Evolutionary conservation across 1,284 basidiomycete species (phyloP).

Genomic region (Naganishia sp.): DNA sequence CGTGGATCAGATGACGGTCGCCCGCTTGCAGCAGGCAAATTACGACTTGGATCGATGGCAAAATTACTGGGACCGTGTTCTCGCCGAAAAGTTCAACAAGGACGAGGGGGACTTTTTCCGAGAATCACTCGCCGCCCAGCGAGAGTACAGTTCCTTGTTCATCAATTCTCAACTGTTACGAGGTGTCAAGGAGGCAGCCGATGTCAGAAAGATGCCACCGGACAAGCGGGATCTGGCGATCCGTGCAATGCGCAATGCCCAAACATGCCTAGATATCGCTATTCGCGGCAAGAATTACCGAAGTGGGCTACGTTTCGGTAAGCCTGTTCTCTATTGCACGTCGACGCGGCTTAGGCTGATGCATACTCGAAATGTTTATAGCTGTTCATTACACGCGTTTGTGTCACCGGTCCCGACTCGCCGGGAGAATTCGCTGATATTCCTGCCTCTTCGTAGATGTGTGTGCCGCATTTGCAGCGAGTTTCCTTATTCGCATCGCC

Average conservation of each 20-base stretch:
- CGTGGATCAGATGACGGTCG: conserved; percentile 48
- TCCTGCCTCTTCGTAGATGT: conserved; percentile 71
- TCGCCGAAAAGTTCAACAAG: conserved; percentile 50
- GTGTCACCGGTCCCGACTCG: conserved; percentile 54
- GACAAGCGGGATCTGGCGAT: conserved; percentile 52
- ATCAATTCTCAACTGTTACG: conserved; percentile 54
- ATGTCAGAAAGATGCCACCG: conserved; percentile 50
- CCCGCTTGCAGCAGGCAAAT: conserved; percentile 53
- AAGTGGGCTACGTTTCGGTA: conserved; percentile 84
- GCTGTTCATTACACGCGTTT: conserved; percentile 35
- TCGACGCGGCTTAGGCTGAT: conserved; percentile 33
- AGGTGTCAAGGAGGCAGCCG: conserved; percentile 50
- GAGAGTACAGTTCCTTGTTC: conserved; percentile 41
- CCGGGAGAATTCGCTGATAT: not conserved
- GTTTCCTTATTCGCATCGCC: conserved; percentile 78
- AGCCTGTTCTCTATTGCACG: conserved; percentile 33
- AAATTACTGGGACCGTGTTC: conserved; percentile 52
- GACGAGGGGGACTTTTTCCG: conserved; percentile 50
- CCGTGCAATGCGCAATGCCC: conserved; percentile 53
- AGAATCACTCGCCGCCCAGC: conserved; percentile 40
- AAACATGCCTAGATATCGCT: conserved; percentile 51
- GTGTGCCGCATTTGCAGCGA: conserved; percentile 86
- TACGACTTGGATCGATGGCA: conserved; percentile 54
- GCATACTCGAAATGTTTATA: conserved; percentile 23
- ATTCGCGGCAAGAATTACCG: conserved; percentile 64